These are phyloP conservation scores for Blastocystis sp. DNA, from an alignment of 352 stramenopile species.

Conservation along the genomic window DNA sequence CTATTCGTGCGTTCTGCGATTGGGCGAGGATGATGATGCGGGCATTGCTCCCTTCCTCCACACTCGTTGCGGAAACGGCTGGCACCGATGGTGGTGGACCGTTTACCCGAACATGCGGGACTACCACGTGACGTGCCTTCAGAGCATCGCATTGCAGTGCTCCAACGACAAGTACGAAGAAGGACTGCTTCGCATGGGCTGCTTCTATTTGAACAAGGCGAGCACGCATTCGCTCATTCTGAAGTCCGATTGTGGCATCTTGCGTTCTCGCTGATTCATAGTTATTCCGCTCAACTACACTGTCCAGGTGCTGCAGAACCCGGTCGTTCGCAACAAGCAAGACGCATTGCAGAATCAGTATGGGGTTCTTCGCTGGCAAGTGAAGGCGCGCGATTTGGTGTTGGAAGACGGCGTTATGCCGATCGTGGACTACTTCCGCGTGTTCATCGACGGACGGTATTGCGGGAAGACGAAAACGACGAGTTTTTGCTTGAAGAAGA, in stretches of 20 bases:
- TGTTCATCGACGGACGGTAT: conserved; percentile 31
- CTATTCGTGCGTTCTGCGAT: background rate
- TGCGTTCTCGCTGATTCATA: background rate
- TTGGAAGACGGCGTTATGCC: background rate
- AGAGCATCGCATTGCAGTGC: conserved; percentile 8
- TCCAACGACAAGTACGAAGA: conserved; percentile 1
- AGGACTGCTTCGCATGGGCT: background rate
- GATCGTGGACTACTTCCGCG: conserved; percentile 24
- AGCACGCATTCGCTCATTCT: background rate
- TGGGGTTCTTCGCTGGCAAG: conserved; percentile 22
- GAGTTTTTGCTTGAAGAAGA: conserved; percentile 55
- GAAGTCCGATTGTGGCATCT: background rate
- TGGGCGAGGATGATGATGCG: background rate
- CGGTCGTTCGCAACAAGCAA: conserved; percentile 11
- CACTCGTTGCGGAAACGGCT: conserved; percentile 10
- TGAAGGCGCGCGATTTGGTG: background rate
- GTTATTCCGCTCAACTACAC: background rate
- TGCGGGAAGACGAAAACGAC: conserved; percentile 5
- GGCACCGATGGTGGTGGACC: conserved; percentile 54
- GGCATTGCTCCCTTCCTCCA: conserved; percentile 21
- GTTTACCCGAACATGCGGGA: background rate
- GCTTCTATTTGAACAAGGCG: conserved; percentile 18
- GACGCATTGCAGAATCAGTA: conserved; percentile 23
- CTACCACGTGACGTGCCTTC: conserved; percentile 1
- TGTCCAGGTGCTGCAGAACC: conserved; percentile 1